Base-by-base conservation (phyloP, 495 filamentous ascomycete species). In the Trichoderma erinaceum region DNA sequence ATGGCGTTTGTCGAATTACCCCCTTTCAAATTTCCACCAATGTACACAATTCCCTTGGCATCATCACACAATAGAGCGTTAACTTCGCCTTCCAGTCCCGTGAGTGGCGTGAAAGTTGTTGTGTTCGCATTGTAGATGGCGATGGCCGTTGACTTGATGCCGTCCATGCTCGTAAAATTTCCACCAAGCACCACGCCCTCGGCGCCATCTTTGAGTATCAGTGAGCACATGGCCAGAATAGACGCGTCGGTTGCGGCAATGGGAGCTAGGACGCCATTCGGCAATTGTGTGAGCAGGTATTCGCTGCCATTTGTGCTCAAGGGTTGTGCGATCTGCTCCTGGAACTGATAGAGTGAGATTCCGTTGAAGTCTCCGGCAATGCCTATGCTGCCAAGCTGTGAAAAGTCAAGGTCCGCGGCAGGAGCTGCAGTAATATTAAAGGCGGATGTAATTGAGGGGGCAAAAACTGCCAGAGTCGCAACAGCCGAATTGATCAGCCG, bases 101-200 rank as follows among this genome's bases (percentile, higher is more conserved):
- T 77, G 64, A 99, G 76, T 10, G 92, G 83, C 15, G 85, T 90
- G 41, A 97, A 80, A 21, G 81, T 75, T 16, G 84, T 85, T 25
- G 87, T 86, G 66, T 83, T 83, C 1, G 91, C 86, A 73, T 97
- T 84, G 75, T 92, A 93, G 67, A 94, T 73, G 23, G 95, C 95
- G 43, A 93, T 86, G 38, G 91, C 93, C 63, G 87, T 85, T 15
- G 93, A 89, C 75, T 92, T 80, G 56, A 88, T 81, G 63, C 86
- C 87, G 43, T 88, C 90, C 46, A 99, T 77, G 73, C 90, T 96
- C n/a, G 94, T 97, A 76, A 99, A 99, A 79, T 97, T 98, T 16
- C 95, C 95, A 29, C 89, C 95, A 5, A 97, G 84, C 27, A 97
- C 87, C 35, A 97, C 86, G 15, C 91, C 92, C 21, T 85, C 82